phyloP scores from a whole-genome alignment of 805 yeast genomes.

The Candida sphagnicola region DNA sequence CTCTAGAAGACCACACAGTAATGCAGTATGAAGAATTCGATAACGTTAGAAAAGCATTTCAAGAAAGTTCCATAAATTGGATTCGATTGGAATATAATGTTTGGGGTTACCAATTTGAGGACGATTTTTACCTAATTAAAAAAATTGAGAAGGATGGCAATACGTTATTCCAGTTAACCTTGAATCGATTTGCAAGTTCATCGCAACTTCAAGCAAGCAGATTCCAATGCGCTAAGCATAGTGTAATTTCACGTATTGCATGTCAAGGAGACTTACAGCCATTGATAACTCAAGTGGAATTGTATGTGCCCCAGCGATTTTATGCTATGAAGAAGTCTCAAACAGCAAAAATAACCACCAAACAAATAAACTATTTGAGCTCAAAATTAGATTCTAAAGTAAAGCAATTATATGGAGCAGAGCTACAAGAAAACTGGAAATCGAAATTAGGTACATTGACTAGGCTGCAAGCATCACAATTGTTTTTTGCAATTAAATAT shows the following conservation, averaged over 20 bases:
- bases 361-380: slow-evolving; percentile 5
- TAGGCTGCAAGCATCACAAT: slow-evolving; percentile 14
- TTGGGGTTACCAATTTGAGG: slow-evolving; percentile 24
- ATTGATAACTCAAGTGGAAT: slow-evolving; percentile 17
- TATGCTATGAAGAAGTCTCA: background rate
- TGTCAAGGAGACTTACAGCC: slow-evolving; percentile 11
- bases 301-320: background rate
- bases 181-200: slow-evolving; percentile 11
- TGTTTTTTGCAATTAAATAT: slow-evolving; percentile 29
- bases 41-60: slow-evolving; percentile 13
- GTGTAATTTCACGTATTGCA: slow-evolving; percentile 6
- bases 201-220: slow-evolving; percentile 14
- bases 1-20: slow-evolving; percentile 12
- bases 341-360: background rate
- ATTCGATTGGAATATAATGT: slow-evolving; percentile 26
- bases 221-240: slow-evolving; percentile 16
- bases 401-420: slow-evolving; percentile 5
- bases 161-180: slow-evolving; percentile 9
- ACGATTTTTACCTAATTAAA: slow-evolving; percentile 8
- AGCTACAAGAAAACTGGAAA: slow-evolving; percentile 5
- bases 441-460: slow-evolving; percentile 9
- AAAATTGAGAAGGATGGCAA: slow-evolving; percentile 3
- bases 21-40: slow-evolving; percentile 9
- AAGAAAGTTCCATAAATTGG: slow-evolving; percentile 17
- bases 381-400: slow-evolving; percentile 5